Conservation (phyloP, 345 rosid genomes). For the Corchorus capsularis region DNA sequence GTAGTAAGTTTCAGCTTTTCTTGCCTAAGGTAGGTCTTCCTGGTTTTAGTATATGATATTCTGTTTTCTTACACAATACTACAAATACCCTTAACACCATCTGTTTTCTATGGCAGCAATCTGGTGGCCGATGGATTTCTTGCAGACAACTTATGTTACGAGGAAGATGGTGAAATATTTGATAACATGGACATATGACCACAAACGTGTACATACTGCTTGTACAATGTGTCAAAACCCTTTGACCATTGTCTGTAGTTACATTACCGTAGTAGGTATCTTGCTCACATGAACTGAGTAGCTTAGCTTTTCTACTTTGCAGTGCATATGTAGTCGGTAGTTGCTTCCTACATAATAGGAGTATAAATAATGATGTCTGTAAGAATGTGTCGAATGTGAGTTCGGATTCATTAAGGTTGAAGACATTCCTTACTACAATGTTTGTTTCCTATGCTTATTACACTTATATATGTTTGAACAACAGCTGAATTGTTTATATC, state of each 20-base stretch:
- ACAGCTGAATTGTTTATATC: neutral
- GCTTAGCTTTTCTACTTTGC: neutral
- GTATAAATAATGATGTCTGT: neutral
- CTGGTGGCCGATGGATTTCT: slow-evolving; percentile 65
- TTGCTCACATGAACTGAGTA: neutral
- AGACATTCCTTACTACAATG: neutral
- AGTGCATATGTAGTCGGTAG: neutral
- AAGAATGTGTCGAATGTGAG: neutral
- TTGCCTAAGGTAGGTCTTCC: slow-evolving; percentile 66
- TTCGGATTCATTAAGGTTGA: neutral
- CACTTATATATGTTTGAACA: neutral
- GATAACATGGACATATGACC: slow-evolving; percentile 75
- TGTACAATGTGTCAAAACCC: slow-evolving; percentile 11
- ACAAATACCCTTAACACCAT: neutral
- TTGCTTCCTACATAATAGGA: neutral
- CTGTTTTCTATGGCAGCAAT: slow-evolving; percentile 59
- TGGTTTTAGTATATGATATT: neutral
- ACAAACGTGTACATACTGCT: neutral
- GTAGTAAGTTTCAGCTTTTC: slow-evolving; percentile 78
- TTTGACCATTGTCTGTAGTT: neutral
- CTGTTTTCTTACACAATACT: neutral
- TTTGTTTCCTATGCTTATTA: neutral
- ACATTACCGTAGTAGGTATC: neutral
- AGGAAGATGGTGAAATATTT: slow-evolving; percentile 77
- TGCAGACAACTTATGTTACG: slow-evolving; percentile 35